phyloP scores from a whole-genome alignment of 2,329 filamentous ascomycete species.

The Xylaria digitata region DNA sequence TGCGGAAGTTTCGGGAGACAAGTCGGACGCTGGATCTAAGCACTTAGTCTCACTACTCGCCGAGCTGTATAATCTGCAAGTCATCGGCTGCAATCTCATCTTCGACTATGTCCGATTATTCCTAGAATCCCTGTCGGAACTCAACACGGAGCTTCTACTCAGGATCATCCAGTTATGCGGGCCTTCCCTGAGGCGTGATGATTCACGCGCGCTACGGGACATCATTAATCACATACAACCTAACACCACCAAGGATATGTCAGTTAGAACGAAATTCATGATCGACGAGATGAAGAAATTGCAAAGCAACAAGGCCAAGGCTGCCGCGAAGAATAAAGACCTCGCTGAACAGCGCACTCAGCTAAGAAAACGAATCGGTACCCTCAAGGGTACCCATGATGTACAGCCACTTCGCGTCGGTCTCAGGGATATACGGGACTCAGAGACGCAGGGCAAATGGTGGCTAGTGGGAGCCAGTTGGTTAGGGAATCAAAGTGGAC shows the following conservation, averaged over 20 bases:
- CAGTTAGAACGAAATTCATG: slow-evolving; percentile 95
- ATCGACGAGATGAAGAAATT: slow-evolving; percentile 94
- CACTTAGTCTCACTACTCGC: slow-evolving; percentile 84
- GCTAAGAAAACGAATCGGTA: slow-evolving; percentile 89
- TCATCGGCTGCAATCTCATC: slow-evolving; percentile 82
- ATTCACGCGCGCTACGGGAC: slow-evolving; percentile 87
- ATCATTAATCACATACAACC: slow-evolving; percentile 84
- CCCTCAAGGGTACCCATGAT: slow-evolving; percentile 71
- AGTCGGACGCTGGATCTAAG: slow-evolving; percentile 49
- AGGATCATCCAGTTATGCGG: slow-evolving; percentile 86
- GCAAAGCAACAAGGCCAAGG: slow-evolving; percentile 92
- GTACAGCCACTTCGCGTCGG: slow-evolving; percentile 82
- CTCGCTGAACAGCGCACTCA: slow-evolving; percentile 84
- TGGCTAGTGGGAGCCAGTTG: slow-evolving; percentile 99
- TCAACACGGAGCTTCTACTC: slow-evolving; percentile 88
- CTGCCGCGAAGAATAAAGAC: slow-evolving; percentile 74
- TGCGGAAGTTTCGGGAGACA: slow-evolving; percentile 54
- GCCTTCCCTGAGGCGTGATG: slow-evolving; percentile 85
- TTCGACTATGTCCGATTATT: slow-evolving; percentile 92
- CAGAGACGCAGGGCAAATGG: slow-evolving; percentile 93
- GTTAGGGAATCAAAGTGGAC: slow-evolving; percentile 56
- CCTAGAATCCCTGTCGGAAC: slow-evolving; percentile 78
- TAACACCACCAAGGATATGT: slow-evolving; percentile 76
- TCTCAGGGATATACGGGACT: slow-evolving; percentile 82
- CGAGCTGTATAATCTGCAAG: slow-evolving; percentile 91